A percentile compares a stretch with the other conserved stretches of the same genome.
Conservation (phyloP, 2,329 filamentous ascomycete genomes). For the Monosporascus sp. region DNA sequence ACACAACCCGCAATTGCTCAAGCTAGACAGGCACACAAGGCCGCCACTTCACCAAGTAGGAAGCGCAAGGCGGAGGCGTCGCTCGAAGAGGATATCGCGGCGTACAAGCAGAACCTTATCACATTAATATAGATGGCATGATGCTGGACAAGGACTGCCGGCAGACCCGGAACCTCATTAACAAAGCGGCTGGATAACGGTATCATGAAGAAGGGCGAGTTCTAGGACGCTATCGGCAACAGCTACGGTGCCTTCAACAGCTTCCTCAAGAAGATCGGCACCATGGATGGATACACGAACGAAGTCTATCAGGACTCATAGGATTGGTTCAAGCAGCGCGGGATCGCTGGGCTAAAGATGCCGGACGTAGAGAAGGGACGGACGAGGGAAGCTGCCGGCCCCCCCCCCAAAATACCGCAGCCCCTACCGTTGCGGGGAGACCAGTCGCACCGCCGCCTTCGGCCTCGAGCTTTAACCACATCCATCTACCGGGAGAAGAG, state of each 20-base stretch:
- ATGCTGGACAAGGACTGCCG: constrained; percentile 10
- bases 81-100: constrained; percentile 21
- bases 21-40: no score
- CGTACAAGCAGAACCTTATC: constrained; percentile 21
- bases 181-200: constrained; percentile 16
- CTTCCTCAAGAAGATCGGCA: constrained; percentile 12
- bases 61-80: constrained; percentile 20
- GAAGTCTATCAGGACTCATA: constrained; percentile 11
- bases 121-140: constrained; percentile 5
- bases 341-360: constrained; percentile 17
- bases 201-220: constrained; percentile 21
- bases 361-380: constrained; percentile 20
- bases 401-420: constrained; percentile 1
- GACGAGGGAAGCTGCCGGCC: constrained; percentile 11
- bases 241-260: constrained; percentile 4
- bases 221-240: constrained; percentile 12
- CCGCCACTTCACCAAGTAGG: constrained; percentile 4
- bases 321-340: constrained; percentile 20
- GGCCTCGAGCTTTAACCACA: constrained; percentile 29
- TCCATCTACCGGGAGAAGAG: constrained; percentile 41
- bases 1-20: no score
- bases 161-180: constrained; percentile 15
- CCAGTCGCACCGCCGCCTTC: no score
- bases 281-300: constrained; percentile 10
- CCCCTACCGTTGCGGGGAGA: neutral